Evolutionary conservation across 2,329 filamentous ascomycete genomes (phyloP).

Genomic region (Dichotomopilus funicola): DNA sequence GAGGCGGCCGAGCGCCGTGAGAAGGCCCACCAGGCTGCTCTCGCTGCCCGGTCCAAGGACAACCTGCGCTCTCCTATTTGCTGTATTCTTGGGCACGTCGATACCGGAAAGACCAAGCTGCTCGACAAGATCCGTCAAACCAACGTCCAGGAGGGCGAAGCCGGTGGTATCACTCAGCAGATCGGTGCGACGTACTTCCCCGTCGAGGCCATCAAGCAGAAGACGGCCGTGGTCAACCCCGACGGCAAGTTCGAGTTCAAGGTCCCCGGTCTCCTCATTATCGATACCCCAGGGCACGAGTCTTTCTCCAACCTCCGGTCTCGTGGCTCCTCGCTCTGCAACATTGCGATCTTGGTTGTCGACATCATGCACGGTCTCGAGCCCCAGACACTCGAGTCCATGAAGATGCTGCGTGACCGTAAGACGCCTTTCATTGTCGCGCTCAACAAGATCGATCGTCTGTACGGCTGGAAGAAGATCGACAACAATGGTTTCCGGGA

Average conservation of each 20-base stretch:
- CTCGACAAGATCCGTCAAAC: slow-evolving; percentile 98
- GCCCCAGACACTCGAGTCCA: slow-evolving; percentile 94
- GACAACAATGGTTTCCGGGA: slow-evolving; percentile 98
- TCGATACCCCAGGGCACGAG: slow-evolving; percentile 99
- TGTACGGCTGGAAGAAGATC: slow-evolving; percentile 98
- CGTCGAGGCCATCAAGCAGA: slow-evolving; percentile 82
- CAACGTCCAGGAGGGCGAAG: slow-evolving; percentile 98
- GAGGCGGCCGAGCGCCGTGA: slow-evolving; percentile 84
- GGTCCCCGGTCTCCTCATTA: slow-evolving; percentile 90
- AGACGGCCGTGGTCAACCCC: slow-evolving; percentile 88
- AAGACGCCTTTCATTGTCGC: slow-evolving; percentile 98
- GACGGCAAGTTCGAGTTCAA: slow-evolving; percentile 93
- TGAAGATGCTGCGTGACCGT: slow-evolving; percentile 84
- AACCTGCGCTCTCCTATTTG: slow-evolving; percentile 96
- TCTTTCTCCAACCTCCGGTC: slow-evolving; percentile 98
- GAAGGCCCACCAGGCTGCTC: slow-evolving; percentile 82
- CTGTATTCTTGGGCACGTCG: slow-evolving; percentile 99
- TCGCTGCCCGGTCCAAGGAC: slow-evolving; percentile 87
- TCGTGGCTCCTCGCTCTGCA: slow-evolving; percentile 94
- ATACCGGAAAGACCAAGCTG: slow-evolving; percentile 99
- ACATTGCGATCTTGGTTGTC: slow-evolving; percentile 97
- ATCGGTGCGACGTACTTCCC: slow-evolving; percentile 99
- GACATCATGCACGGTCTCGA: slow-evolving; percentile 99
- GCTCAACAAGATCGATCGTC: slow-evolving; percentile 98
- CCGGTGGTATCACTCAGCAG: slow-evolving; percentile 98